Percentiles rank a stretch among this genome's conserved stretches.
These are phyloP conservation scores for Mortierella sp. DNA, from an alignment of 371 early-diverging fungal species.

Conservation along the genomic window DNA sequence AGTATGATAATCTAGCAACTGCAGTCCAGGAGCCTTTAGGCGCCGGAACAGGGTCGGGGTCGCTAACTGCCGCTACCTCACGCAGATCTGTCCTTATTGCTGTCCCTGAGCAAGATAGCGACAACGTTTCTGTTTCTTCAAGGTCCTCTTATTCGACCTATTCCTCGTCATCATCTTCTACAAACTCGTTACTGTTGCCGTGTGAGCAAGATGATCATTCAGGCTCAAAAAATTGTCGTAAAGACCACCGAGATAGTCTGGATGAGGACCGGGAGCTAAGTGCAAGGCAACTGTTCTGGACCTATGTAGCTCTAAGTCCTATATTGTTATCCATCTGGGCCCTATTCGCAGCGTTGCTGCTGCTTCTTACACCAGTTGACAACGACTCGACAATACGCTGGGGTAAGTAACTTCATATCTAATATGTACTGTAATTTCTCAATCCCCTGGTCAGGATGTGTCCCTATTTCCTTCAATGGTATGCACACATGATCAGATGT, in stretches of 20 bases:
- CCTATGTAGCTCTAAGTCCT: constrained; percentile 35
- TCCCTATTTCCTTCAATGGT: background rate
- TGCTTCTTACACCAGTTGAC: constrained; percentile 20
- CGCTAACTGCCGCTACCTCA: constrained; percentile 7
- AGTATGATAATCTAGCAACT: background rate
- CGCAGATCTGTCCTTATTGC: constrained; percentile 29
- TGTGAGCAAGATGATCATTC: background rate
- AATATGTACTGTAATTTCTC: background rate
- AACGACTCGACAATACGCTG: constrained; percentile 27
- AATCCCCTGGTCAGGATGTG: too few relatives aligned
- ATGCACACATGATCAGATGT: background rate
- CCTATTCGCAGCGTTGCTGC: constrained; percentile 31
- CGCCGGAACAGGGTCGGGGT: constrained; percentile 8
- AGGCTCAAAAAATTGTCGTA: background rate
- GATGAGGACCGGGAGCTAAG: constrained; percentile 9
- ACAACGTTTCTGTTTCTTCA: constrained; percentile 30
- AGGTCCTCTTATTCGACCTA: constrained; percentile 43
- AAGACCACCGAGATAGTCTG: background rate
- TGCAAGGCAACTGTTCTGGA: constrained; percentile 37
- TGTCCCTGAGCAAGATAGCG: constrained; percentile 20
- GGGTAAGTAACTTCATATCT: constrained; percentile 23
- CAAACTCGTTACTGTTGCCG: constrained; percentile 3
- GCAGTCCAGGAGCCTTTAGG: background rate
- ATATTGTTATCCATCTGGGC: constrained; percentile 32
- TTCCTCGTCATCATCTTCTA: constrained; percentile 36